Evolutionary conservation across 108 stramenopile genomes (phyloP).

Genomic region (Nannochloropsis salina): DNA sequence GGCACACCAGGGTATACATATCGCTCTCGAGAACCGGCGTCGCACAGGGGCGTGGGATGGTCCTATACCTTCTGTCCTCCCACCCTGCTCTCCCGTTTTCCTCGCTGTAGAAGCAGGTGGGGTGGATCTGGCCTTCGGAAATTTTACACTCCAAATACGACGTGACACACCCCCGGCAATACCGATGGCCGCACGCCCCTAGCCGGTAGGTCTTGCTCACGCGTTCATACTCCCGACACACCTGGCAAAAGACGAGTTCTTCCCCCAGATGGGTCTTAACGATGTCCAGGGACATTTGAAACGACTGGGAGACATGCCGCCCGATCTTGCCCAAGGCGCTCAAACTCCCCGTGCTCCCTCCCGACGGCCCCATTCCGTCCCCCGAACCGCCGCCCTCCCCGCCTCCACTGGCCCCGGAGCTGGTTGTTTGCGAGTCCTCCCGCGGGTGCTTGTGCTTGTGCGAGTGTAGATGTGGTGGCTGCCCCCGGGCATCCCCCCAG

Average conservation of each 20-base stretch:
- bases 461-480: no score
- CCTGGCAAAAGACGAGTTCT: slow-evolving; percentile 12
- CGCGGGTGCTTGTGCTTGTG: no score
- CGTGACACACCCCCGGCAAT: slow-evolving; percentile 52
- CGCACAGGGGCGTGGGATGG: slow-evolving; percentile 20
- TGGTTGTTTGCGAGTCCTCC: no score
- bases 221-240: slow-evolving; percentile 35
- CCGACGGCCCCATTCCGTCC: no score
- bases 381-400: no score
- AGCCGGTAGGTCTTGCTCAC: slow-evolving; percentile 22
- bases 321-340: neutral
- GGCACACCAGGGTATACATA: slow-evolving; percentile 15
- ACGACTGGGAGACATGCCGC: slow-evolving; percentile 17
- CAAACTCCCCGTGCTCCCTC: neutral
- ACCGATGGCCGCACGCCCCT: slow-evolving; percentile 52
- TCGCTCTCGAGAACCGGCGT: neutral
- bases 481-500: no score
- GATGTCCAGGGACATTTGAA: neutral
- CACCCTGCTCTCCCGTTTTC: neutral
- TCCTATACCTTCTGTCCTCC: neutral
- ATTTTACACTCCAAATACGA: slow-evolving; percentile 57
- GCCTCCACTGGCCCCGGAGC: no score
- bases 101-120: slow-evolving; percentile 14
- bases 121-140: slow-evolving; percentile 42
- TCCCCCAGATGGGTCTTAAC: slow-evolving; percentile 4